Percentiles rank a stretch among this genome's conserved stretches.
Conservation (phyloP, 768 basidiomycete species). For the Lentinula boryana region DNA sequence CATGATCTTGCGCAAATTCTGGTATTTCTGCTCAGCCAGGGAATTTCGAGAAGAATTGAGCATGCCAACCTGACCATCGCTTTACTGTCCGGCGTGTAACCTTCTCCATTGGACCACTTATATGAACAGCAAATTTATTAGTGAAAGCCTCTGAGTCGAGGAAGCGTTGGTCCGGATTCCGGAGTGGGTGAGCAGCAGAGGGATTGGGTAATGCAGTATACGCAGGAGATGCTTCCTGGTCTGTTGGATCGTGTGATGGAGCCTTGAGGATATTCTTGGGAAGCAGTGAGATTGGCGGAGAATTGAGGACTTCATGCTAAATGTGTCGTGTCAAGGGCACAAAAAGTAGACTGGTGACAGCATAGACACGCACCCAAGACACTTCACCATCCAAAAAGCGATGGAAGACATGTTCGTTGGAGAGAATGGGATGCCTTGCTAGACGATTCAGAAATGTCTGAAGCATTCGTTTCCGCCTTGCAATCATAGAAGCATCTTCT, state of each 20-base stretch:
- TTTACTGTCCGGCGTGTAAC: slow-evolving; percentile 89
- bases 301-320: slow-evolving; percentile 88
- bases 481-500: slow-evolving; percentile 90
- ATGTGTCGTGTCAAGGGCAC: not conserved
- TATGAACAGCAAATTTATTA: slow-evolving; percentile 88
- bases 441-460: slow-evolving; percentile 92
- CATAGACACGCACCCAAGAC: slow-evolving; percentile 69
- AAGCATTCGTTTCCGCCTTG: slow-evolving; percentile 88
- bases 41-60: not conserved
- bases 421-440: slow-evolving; percentile 88
- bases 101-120: slow-evolving; percentile 92
- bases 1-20: slow-evolving; percentile 84
- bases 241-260: slow-evolving; percentile 91
- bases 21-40: not conserved
- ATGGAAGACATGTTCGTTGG: slow-evolving; percentile 94
- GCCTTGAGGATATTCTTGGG: slow-evolving; percentile 97
- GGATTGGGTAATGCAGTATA: slow-evolving; percentile 88
- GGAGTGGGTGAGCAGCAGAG: slow-evolving; percentile 81
- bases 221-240: slow-evolving; percentile 61
- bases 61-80: slow-evolving; percentile 80
- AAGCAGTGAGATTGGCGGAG: slow-evolving; percentile 82
- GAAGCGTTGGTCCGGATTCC: slow-evolving; percentile 92
- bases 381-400: slow-evolving; percentile 94
- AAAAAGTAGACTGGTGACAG: not conserved
- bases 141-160: slow-evolving; percentile 96